Evolutionary conservation across 352 stramenopile genomes (phyloP).

Genomic region (Globisporangium yorkense): DNA sequence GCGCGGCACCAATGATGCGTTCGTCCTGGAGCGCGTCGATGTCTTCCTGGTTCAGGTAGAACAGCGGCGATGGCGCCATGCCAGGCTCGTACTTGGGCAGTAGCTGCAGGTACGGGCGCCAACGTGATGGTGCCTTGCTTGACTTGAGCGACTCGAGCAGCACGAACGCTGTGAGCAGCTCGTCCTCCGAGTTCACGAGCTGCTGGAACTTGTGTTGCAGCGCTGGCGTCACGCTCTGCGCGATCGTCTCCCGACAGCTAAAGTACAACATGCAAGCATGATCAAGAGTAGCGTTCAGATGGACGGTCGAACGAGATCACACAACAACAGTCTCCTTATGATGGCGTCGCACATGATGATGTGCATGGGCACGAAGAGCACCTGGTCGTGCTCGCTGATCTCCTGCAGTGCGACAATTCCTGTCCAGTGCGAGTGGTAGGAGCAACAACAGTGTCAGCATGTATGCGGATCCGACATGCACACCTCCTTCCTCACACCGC

Average conservation of each 20-base stretch:
- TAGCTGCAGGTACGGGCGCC: constrained; percentile 50
- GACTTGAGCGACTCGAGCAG: constrained; percentile 40
- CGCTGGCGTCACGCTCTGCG: constrained; percentile 13
- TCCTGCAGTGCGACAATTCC: constrained; percentile 21
- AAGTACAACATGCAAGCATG: background rate
- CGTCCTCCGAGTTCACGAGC: constrained; percentile 29
- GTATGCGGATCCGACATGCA: background rate
- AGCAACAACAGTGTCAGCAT: background rate
- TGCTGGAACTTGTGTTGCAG: constrained; percentile 32
- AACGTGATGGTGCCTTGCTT: constrained; percentile 22
- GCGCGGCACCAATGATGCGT: constrained; percentile 25
- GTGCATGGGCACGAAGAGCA: constrained; percentile 36
- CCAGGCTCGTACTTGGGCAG: constrained; percentile 20
- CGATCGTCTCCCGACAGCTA: constrained; percentile 37
- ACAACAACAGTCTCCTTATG: background rate
- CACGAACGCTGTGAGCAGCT: constrained; percentile 61
- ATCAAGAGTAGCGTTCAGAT: too few species aligned
- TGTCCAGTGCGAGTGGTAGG: background rate
- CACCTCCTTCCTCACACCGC: background rate
- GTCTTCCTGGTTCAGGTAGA: constrained; percentile 21
- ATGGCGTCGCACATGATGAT: constrained; percentile 34
- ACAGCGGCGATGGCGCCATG: constrained; percentile 24
- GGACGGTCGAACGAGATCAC: background rate
- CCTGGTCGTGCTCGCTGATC: constrained; percentile 23
- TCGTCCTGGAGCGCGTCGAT: constrained; percentile 42